These are phyloP conservation scores for Cadophora malorum DNA, from an alignment of 2,329 filamentous ascomycete genomes.

Conservation along the genomic window DNA sequence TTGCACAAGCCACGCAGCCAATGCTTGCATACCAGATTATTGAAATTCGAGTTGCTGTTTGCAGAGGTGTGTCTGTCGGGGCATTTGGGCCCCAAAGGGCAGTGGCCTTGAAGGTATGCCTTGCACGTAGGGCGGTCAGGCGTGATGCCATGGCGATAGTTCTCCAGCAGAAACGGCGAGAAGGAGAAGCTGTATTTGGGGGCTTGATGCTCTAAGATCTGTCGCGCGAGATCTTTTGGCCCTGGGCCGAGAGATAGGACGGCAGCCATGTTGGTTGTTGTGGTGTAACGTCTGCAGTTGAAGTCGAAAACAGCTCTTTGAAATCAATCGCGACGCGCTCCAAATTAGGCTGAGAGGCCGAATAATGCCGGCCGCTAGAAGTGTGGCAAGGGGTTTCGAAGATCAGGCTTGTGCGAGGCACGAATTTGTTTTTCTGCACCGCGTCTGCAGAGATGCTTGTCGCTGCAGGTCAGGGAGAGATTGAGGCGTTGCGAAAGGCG, in stretches of 20 bases:
- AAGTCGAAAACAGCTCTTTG: background rate
- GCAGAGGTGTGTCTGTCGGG: constrained; percentile 76
- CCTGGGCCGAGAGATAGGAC: constrained; percentile 39
- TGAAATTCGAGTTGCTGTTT: constrained; percentile 60
- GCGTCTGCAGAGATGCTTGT: constrained; percentile 29
- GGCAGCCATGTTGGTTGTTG: constrained; percentile 25
- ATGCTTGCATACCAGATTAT: constrained; percentile 95
- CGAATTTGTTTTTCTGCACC: constrained; percentile 24
- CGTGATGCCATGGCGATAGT: constrained; percentile 84
- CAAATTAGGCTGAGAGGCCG: constrained; percentile 8
- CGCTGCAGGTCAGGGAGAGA: constrained; percentile 24
- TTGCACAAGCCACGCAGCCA: constrained; percentile 98
- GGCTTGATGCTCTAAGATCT: constrained; percentile 63
- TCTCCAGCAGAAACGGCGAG: constrained; percentile 81
- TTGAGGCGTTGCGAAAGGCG: constrained; percentile 6
- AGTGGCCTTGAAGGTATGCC: constrained; percentile 84
- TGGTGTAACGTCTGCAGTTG: background rate
- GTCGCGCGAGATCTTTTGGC: constrained; percentile 42
- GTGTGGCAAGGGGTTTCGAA: background rate
- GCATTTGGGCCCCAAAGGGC: constrained; percentile 83
- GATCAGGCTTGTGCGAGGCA: constrained; percentile 26
- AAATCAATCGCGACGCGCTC: constrained; percentile 3
- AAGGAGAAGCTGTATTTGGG: constrained; percentile 78
- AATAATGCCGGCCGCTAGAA: background rate
- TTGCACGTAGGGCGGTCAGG: constrained; percentile 83